These are phyloP conservation scores for Yarrowia hollandica DNA, from an alignment of 805 yeast genomes.

Conservation along the genomic window DNA sequence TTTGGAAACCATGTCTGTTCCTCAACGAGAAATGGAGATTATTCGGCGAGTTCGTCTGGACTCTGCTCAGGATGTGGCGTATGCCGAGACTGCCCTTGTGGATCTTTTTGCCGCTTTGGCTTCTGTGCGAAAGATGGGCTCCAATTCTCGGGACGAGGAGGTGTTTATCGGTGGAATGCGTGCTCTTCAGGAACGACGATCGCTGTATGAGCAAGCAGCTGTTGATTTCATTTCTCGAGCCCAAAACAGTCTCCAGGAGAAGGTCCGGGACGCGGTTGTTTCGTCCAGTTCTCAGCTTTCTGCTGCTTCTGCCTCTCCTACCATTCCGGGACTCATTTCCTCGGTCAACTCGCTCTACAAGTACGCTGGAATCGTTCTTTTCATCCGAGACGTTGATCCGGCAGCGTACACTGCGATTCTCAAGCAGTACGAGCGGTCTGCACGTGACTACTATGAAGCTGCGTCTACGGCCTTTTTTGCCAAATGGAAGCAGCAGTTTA, in stretches of 20 bases:
- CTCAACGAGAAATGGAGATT: conserved; percentile 52
- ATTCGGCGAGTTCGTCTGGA: conserved; percentile 53
- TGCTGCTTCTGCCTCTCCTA: conserved; percentile 29
- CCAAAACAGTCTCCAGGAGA: conserved; percentile 46
- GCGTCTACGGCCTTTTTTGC: conserved; percentile 40
- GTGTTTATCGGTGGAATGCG: conserved; percentile 50
- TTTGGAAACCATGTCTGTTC: conserved; percentile 67
- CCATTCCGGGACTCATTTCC: conserved; percentile 34
- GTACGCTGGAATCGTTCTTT: conserved; percentile 53
- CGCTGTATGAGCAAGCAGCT: conserved; percentile 58
- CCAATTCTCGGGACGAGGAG: conserved; percentile 44
- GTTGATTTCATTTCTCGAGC: conserved; percentile 52
- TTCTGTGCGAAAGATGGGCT: conserved; percentile 53
- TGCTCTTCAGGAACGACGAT: conserved; percentile 67
- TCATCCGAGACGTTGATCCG: conserved; percentile 58
- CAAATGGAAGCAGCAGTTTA: conserved; percentile 36
- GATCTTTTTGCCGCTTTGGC: conserved; percentile 63
- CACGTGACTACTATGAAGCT: conserved; percentile 43
- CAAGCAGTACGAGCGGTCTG: conserved; percentile 45
- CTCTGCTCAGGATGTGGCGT: conserved; percentile 47
- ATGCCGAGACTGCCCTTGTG: conserved; percentile 56
- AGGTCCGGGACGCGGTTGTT: conserved; percentile 44
- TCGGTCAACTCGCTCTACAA: conserved; percentile 39
- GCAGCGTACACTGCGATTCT: conserved; percentile 49
- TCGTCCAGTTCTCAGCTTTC: conserved; percentile 29